Evolutionary conservation across 139 green algal species (phyloP).

Genomic region (Chlorella sp.): DNA sequence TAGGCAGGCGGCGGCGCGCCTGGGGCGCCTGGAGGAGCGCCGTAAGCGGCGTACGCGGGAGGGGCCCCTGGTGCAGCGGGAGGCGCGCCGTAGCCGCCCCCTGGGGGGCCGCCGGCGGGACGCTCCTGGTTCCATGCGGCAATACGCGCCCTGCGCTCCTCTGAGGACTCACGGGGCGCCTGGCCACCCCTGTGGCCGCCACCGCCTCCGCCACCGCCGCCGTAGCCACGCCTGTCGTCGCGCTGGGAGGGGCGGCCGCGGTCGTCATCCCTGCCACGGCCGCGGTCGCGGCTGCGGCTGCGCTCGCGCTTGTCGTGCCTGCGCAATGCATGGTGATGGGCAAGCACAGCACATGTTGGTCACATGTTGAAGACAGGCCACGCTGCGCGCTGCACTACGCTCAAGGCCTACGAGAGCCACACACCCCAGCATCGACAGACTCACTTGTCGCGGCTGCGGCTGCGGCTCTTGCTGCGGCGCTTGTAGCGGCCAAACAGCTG

Average conservation of each 20-base stretch:
- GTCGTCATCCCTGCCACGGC: neutral
- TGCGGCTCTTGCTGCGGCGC: conserved; percentile 17
- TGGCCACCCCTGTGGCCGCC: neutral
- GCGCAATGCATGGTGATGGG: neutral
- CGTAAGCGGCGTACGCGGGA: neutral
- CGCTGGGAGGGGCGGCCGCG: no score
- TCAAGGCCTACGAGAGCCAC: neutral
- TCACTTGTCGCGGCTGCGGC: neutral
- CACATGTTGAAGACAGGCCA: neutral
- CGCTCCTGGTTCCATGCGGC: neutral
- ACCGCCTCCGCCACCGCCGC: no score
- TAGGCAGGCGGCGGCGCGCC: neutral
- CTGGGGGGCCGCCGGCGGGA: neutral
- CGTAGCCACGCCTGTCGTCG: no score
- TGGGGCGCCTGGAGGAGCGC: neutral
- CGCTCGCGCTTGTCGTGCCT: neutral
- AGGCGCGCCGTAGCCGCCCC: neutral
- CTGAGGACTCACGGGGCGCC: neutral
- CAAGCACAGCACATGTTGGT: neutral
- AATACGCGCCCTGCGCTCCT: neutral
- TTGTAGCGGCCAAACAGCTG: conserved; percentile 81
- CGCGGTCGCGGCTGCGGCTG: neutral
- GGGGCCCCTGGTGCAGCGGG: neutral
- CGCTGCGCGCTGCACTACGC: neutral
- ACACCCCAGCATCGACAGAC: neutral